Evolutionary conservation across 805 yeast species (phyloP), one percentile per base, ranked within the genome.

Genomic region (Tetrapisispora fleetii): DNA sequence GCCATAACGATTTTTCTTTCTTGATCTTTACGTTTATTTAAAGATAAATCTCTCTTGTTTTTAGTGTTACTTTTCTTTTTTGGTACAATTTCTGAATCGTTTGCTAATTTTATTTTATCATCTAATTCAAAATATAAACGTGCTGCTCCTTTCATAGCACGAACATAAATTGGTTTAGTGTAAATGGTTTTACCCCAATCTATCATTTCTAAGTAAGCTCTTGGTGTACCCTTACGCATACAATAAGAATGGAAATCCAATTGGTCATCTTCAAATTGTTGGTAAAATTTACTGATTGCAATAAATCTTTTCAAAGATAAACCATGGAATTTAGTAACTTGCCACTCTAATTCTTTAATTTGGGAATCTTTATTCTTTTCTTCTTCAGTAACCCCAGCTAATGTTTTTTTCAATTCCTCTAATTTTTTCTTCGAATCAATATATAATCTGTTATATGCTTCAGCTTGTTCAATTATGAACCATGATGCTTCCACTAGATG

Each of bases 221-320:
- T 77, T 24, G 91, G 82, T 7, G 97, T 87, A 21, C 97, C 98
- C 57, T 84, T 80, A 67, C 96, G 79, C 74, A 86, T 78, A 62
- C 95, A 85, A 64, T 87, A 93, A 42, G 85, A 82, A 64, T 93
- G 98, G 81, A 91, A 93, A 64, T 93, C 99, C 54, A 84, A 75
- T 69, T 93, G 97, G 62, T 93, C 99, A 52, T 78, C 78, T 60
- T 73, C 77, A 67, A 80, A 89, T 47, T 80, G 84, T 40, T 79
- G 74, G 66, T 80, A 89, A 30, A 85, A 77, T 51, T 79, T 79
- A 45, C 79, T 70, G 42, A 89, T 74, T 2, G 87, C 81, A 39
- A 70, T 65, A 62, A 76, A 86, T 58, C 98, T 77, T 67, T 93
- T 93, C 53, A 89, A 68, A 0, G 97, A 80, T 54, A 93, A 67